phyloP scores from a whole-genome alignment of 768 basidiomycete species.

The Exsudoporus frostii region DNA sequence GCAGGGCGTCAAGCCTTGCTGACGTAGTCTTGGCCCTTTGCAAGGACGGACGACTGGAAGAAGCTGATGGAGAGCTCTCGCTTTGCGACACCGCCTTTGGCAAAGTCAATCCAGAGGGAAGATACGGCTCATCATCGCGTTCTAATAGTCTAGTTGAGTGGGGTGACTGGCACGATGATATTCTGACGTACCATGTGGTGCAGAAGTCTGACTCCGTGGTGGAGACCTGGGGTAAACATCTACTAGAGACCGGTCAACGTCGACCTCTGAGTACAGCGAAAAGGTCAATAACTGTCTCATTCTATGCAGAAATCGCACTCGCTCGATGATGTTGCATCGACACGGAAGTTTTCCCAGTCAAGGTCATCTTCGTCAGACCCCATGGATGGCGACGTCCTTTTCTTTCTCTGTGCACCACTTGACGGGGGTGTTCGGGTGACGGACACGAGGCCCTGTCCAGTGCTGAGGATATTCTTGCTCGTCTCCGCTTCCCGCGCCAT shows the following conservation, averaged over 20 bases:
- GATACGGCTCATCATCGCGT: neutral
- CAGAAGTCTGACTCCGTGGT: neutral
- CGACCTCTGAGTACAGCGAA: constrained; percentile 11
- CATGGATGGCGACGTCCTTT: neutral
- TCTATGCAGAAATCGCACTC: neutral
- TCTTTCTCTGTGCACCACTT: neutral
- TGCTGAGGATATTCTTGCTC: neutral
- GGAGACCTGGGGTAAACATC: constrained; percentile 9
- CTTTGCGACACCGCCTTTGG: constrained; percentile 9
- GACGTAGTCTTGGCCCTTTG: constrained; percentile 40
- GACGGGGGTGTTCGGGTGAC: neutral
- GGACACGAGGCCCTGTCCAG: neutral
- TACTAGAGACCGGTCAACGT: constrained; percentile 22
- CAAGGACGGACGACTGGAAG: constrained; percentile 22
- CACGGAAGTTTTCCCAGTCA: constrained; percentile 31
- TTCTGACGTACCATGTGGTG: constrained; percentile 10
- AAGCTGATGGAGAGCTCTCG: constrained; percentile 2
- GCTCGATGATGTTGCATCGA: constrained; percentile 22
- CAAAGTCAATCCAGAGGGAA: neutral
- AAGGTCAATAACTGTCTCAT: neutral
- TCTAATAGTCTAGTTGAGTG: neutral
- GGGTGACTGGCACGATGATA: neutral
- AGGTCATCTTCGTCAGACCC: constrained; percentile 24
- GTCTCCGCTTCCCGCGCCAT: neutral
- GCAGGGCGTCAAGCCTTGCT: constrained; percentile 42